Conservation (phyloP, 805 yeast species). For the Metschnikowia rubicola region DNA sequence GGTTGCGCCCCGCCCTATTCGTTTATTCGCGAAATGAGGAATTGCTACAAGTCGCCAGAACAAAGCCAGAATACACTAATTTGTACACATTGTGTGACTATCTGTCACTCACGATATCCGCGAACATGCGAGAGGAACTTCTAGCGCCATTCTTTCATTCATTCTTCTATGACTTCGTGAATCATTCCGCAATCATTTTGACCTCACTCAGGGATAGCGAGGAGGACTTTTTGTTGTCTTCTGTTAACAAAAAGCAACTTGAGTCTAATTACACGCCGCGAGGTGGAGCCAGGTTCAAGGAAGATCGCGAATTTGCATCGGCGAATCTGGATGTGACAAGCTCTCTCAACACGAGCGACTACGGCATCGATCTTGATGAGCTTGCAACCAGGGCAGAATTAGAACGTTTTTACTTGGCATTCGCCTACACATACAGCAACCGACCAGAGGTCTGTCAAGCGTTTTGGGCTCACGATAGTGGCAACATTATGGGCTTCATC, state of each 20-base stretch:
- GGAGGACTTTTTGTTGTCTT: conserved; percentile 64
- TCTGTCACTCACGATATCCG: conserved; percentile 18
- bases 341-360: background rate
- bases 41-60: conserved; percentile 25
- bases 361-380: conserved; percentile 50
- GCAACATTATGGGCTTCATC: conserved; percentile 73
- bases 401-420: conserved; percentile 78
- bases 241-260: conserved; percentile 31
- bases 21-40: conserved; percentile 44
- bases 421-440: conserved; percentile 63
- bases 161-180: conserved; percentile 54
- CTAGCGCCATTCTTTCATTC: conserved; percentile 43
- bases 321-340: background rate
- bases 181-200: conserved; percentile 61
- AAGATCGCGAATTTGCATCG: background rate
- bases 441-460: conserved; percentile 54
- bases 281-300: background rate
- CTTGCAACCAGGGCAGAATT: conserved; percentile 75
- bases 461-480: conserved; percentile 56
- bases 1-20: conserved; percentile 49
- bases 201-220: conserved; percentile 69
- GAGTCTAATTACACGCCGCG: conserved; percentile 30
- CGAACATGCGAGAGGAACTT: conserved; percentile 26
- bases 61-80: conserved; percentile 25
- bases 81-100: conserved; percentile 31